Base-by-base conservation (phyloP, 2,329 filamentous ascomycete genomes). In the Neopestalotiopsis sp. region DNA sequence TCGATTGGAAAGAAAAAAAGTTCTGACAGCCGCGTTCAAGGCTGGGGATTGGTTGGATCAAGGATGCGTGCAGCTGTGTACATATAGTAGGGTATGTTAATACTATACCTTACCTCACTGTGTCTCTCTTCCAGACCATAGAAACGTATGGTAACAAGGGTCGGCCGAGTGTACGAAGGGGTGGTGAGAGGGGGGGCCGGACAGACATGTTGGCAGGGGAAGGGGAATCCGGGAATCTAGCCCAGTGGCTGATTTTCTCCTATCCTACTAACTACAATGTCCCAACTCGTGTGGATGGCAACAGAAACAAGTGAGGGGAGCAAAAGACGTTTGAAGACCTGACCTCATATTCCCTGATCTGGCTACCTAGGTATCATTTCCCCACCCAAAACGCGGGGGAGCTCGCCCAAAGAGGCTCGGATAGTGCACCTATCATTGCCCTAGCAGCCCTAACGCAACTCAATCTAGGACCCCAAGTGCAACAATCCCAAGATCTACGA, bases 351-450 rank as follows among this genome's bases (percentile, higher is more conserved):
- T 53, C 17, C 45, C 45, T 10, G 17, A n/a, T 53, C 45, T 53
- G 45, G 45, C 45, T 20, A n/a, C 20, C 17, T 14, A 38, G 30
- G 61, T n/a, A 53, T 53, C 7, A 53, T n/a, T 28, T 57, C 56
- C 32, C 53, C 49, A 17, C 57, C 28, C 42, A 45, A 14, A 56
- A 40, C 10, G 28, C 24, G 30, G 63, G 42, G 63, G 45, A n/a
- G 10, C 28, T 20, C 20, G n/a, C 24, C 14, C 10, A 30, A 40
- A 20, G 34, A 58, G 63, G 63, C 12, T 66, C 63, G 63, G 63
- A 58, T 66, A 57, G 63, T 57, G 63, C 63, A 66, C 63, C 63
- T 66, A 45, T 45, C 59, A 38, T 34, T 10, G 32, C 30, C 34
- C 10, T 13, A 17, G n/a, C 14, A 53, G 45, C 45, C 14, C 45